A percentile compares a stretch with the other conserved stretches of the same genome.
Evolutionary conservation across 2,329 filamentous ascomycete genomes (phyloP).

Genomic region (Arthrocladium fulminans): DNA sequence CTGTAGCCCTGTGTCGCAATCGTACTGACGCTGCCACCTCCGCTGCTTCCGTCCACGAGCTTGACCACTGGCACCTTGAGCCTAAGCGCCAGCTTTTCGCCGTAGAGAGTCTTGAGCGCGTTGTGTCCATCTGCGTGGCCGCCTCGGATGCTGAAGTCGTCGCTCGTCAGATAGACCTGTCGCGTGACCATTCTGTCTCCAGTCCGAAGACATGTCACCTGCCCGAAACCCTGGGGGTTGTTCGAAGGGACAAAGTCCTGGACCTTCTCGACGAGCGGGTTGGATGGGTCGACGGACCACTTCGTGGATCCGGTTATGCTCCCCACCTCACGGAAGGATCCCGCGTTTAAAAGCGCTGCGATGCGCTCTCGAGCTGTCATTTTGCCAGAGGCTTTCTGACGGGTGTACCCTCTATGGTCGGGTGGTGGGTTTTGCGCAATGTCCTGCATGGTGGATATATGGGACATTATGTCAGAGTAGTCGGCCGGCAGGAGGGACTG

Average conservation of each 20-base stretch:
- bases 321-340: slow-evolving; percentile 51
- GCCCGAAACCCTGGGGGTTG: slow-evolving; percentile 53
- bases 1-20: slow-evolving; percentile 41
- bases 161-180: slow-evolving; percentile 52
- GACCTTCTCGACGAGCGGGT: slow-evolving; percentile 39
- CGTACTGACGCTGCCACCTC: slow-evolving; percentile 39
- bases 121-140: slow-evolving; percentile 56
- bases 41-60: slow-evolving; percentile 55
- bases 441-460: slow-evolving; percentile 43
- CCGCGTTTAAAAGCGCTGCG: slow-evolving; percentile 47
- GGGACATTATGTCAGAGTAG: slow-evolving; percentile 53
- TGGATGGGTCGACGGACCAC: slow-evolving; percentile 36
- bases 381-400: slow-evolving; percentile 56
- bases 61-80: slow-evolving; percentile 58
- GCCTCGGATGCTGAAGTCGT: slow-evolving; percentile 55
- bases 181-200: slow-evolving; percentile 31
- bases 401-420: slow-evolving; percentile 49
- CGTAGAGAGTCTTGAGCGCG: slow-evolving; percentile 48
- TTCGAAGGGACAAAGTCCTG: slow-evolving; percentile 50
- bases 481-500: slow-evolving; percentile 44
- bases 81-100: slow-evolving; percentile 53
- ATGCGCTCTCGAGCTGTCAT: slow-evolving; percentile 57
- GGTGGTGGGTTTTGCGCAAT: slow-evolving; percentile 49
- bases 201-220: slow-evolving; percentile 26
- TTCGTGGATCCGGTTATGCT: slow-evolving; percentile 51